Evolutionary conservation across 2,329 filamentous ascomycete genomes (phyloP), one percentile per base, ranked within the genome.

Genomic region (Fusarium setosum): DNA sequence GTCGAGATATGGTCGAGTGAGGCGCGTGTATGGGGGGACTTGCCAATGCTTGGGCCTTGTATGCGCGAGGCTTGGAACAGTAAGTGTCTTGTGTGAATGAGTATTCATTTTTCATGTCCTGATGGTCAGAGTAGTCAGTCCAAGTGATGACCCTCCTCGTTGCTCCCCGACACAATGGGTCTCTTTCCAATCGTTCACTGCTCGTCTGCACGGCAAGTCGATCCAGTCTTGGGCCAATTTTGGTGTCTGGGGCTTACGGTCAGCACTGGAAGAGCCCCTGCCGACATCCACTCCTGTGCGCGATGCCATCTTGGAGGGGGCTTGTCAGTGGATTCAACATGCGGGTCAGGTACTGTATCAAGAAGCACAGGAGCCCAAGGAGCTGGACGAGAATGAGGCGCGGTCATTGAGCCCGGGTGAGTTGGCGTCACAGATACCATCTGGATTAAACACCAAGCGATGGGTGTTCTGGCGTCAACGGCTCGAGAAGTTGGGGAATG

Each of bases 181-280:
- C 29, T 74, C 72, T 10, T 61, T 77, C 63, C 75, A 78, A 68
- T 75, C 74, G 11, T 76, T 78, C 41, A 68, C 70, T 45, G 76
- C 76, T 21, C 75, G 72, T 45, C 59, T 76, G 17, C 67, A 73
- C 52, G 72, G 69, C 58, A 47, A 60, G n/a, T 31, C 41, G 8
- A 59, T 71, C 17, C 56, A 63, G 21, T 13, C 47, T 11, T 75
- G 73, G 65, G 61, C 61, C 38, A 74, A 74, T 49, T 68, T 75
- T 38, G 74, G 66, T 50, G 59, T 76, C 52, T 74, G 72, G 72
- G 65, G 73, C 51, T 57, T 78, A n/a, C 75, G 75, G 26, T 59
- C 56, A 12, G 70, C 64, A 10, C 73, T 78, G 21, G 76, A 77
- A 57, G 67, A 72, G 59, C 20, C 59, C 18, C 62, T 63, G 7